phyloP scores from a whole-genome alignment of 2,329 filamentous ascomycete genomes.

The Colletotrichum shisoi region DNA sequence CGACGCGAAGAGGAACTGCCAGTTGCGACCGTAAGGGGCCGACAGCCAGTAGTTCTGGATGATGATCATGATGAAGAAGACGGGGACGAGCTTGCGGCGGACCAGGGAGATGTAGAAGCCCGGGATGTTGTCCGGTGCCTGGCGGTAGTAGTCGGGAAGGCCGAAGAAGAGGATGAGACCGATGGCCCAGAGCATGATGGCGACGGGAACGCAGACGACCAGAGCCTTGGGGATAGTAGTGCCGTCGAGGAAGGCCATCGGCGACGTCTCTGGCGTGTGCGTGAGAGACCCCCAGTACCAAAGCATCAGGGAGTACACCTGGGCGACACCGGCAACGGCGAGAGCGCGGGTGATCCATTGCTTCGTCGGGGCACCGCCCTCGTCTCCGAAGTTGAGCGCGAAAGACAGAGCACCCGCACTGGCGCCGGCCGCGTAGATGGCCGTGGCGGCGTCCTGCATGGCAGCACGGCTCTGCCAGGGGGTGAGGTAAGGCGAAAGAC shows the following conservation, averaged over 20 bases:
- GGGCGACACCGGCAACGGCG: conserved; percentile 71
- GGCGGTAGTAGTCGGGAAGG: conserved; percentile 72
- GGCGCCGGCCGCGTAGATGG: conserved; percentile 68
- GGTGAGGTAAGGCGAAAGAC: conserved; percentile 64
- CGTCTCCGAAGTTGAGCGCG: conserved; percentile 71
- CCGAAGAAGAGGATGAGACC: conserved; percentile 65
- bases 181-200: conserved; percentile 64
- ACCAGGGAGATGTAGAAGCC: conserved; percentile 70
- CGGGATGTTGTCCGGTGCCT: conserved; percentile 68
- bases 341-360: conserved; percentile 73
- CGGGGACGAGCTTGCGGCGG: conserved; percentile 70
- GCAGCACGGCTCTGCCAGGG: conserved; percentile 50
- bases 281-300: conserved; percentile 68
- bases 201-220: conserved; percentile 66
- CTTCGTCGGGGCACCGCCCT: conserved; percentile 68
- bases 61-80: conserved; percentile 71
- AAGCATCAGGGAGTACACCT: conserved; percentile 69
- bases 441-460: conserved; percentile 69
- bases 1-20: conserved; percentile 69
- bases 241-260: conserved; percentile 45
- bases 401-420: conserved; percentile 71
- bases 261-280: conserved; percentile 33
- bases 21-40: conserved; percentile 72
- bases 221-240: conserved; percentile 44
- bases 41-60: conserved; percentile 74